A percentile compares a stretch with the other conserved stretches of the same genome.
Evolutionary conservation across 768 basidiomycete genomes (phyloP).

Genomic region (Boletus vinaceobasis): DNA sequence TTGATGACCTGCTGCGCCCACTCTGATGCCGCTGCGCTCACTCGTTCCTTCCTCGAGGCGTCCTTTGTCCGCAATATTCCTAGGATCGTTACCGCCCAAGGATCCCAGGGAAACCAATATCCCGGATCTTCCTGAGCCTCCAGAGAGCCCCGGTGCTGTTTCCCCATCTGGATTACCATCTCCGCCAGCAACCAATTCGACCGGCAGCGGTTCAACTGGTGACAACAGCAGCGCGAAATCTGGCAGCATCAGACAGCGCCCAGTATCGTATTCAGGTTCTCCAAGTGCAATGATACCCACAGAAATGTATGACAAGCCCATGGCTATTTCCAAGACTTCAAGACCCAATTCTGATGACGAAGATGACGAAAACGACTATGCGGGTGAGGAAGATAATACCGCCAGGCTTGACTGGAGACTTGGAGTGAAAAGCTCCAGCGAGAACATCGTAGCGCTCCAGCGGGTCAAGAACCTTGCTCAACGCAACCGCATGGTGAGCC

Average conservation of each 20-base stretch:
- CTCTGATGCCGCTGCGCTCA: conserved; percentile 51
- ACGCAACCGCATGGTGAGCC: conserved; percentile 68
- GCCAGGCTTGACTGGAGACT: conserved; percentile 45
- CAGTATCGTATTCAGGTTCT: conserved; percentile 26
- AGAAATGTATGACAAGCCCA: conserved; percentile 37
- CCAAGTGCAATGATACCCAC: conserved; percentile 37
- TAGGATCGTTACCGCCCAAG: conserved; percentile 43
- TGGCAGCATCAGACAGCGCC: conserved; percentile 39
- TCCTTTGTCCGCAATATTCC: conserved; percentile 61
- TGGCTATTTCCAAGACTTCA: conserved; percentile 23
- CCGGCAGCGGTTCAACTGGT: conserved; percentile 74
- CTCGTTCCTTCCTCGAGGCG: conserved; percentile 40
- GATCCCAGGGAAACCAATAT: conserved; percentile 40
- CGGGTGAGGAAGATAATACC: conserved; percentile 62
- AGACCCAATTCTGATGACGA: conserved; percentile 41
- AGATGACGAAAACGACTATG: conserved; percentile 46
- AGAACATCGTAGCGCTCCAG: conserved; percentile 59
- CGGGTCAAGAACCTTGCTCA: conserved; percentile 68
- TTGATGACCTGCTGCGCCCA: conserved; percentile 28
- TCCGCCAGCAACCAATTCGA: conserved; percentile 83
- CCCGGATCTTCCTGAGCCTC: conserved; percentile 69
- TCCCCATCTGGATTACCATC: conserved; percentile 72
- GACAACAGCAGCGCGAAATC: conserved; percentile 47
- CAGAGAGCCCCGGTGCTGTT: conserved; percentile 52
- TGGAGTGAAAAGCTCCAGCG: conserved; percentile 40